Percentiles rank a stretch among this genome's conserved stretches.
phyloP scores from a whole-genome alignment of 2,329 filamentous ascomycete species.

The Capronia epimyces region DNA sequence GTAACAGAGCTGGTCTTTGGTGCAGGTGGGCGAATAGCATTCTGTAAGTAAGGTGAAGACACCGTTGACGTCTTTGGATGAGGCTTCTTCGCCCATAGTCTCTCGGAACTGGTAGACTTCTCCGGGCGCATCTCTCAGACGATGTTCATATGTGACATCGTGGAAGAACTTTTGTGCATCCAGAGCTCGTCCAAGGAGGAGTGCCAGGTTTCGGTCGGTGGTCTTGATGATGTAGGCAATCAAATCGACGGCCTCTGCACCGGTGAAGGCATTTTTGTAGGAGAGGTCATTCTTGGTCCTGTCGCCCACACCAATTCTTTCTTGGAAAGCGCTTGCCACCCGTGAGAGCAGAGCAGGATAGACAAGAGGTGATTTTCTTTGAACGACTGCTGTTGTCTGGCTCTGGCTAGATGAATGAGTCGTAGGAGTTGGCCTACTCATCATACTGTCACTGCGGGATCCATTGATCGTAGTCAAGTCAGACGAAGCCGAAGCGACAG shows the following conservation, averaged over 20 bases:
- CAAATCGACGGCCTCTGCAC: conserved; percentile 89
- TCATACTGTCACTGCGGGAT: conserved; percentile 51
- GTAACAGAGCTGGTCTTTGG: conserved; percentile 89
- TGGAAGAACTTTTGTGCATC: conserved; percentile 99
- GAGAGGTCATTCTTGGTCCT: conserved; percentile 93
- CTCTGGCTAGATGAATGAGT: conserved; percentile 51
- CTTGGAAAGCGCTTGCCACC: conserved; percentile 85
- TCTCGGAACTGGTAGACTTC: conserved; percentile 98
- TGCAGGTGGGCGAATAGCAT: conserved; percentile 97
- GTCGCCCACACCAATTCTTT: conserved; percentile 78
- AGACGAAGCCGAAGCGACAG: conserved; percentile 37
- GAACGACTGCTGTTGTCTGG: conserved; percentile 57
- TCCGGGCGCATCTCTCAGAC: conserved; percentile 83
- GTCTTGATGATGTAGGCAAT: conserved; percentile 96
- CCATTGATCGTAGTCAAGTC: conserved; percentile 53
- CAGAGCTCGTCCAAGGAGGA: conserved; percentile 82
- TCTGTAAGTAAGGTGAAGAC: conserved; percentile 95
- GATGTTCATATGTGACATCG: conserved; percentile 96
- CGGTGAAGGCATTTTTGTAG: conserved; percentile 95
- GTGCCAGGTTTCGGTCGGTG: conserved; percentile 86
- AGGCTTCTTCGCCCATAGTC: conserved; percentile 72
- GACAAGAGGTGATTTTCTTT: conserved; percentile 71
- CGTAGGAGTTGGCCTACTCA: conserved; percentile 51
- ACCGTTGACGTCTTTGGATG: conserved; percentile 73
- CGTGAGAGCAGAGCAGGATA: conserved; percentile 92